Evolutionary conservation across 768 basidiomycete species (phyloP).

Genomic region (Suillus alpinus): DNA sequence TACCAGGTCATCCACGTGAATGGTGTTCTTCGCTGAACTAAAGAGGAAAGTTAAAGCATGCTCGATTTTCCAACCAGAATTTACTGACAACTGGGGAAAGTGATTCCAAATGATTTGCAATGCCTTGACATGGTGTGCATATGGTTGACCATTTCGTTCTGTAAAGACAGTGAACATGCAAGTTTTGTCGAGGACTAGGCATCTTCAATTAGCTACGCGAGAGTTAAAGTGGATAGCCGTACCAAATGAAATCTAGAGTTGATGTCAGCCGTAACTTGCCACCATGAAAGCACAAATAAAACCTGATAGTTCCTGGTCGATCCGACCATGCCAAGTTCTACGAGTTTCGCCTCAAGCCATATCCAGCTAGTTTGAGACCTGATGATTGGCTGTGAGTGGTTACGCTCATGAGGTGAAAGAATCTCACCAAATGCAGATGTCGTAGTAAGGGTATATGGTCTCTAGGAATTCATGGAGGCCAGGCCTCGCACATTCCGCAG

Average conservation of each 20-base stretch:
- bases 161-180: constrained; percentile 89
- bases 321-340: constrained; percentile 84
- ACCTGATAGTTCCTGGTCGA: constrained; percentile 69
- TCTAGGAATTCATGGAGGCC: constrained; percentile 82
- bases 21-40: constrained; percentile 69
- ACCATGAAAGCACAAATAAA: background rate
- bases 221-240: constrained; percentile 1
- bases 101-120: constrained; percentile 86
- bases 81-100: constrained; percentile 71
- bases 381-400: background rate
- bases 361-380: constrained; percentile 88
- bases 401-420: background rate
- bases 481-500: constrained; percentile 80
- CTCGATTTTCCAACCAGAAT: background rate
- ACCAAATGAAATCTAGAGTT: constrained; percentile 61
- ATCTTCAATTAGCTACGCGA: constrained; percentile 7
- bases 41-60: background rate
- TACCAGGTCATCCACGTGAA: constrained; percentile 86
- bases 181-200: constrained; percentile 78
- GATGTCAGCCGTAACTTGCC: background rate
- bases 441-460: constrained; percentile 77
- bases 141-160: constrained; percentile 67
- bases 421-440: constrained; percentile 81
- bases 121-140: constrained; percentile 79
- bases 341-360: constrained; percentile 85